phyloP scores from a whole-genome alignment of 2,329 filamentous ascomycete genomes.

The Fusarium sp. region DNA sequence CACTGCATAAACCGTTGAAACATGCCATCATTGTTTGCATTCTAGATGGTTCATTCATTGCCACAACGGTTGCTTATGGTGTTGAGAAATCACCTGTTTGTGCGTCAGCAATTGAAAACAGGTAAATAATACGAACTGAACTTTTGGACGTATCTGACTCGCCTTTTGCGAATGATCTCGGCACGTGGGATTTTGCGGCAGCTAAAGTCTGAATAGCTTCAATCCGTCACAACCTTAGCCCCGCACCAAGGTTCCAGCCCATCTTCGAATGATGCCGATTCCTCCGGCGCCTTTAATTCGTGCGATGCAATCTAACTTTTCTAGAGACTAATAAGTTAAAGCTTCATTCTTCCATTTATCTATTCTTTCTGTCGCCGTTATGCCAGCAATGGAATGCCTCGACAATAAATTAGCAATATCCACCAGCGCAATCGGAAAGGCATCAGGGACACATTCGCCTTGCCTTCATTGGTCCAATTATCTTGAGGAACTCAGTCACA shows the following conservation, averaged over 20 bases:
- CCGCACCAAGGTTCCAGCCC: not conserved
- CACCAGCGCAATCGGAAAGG: too few relatives aligned
- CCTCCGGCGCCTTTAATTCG: not conserved
- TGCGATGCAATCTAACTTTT: not conserved
- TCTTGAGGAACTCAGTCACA: too few relatives aligned
- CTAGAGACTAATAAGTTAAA: too few relatives aligned
- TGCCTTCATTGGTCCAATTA: too few relatives aligned
- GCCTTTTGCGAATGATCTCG: not conserved
- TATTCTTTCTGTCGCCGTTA: too few relatives aligned
- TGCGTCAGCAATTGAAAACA: not conserved
- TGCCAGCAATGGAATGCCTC: too few relatives aligned
- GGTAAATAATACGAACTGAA: too few relatives aligned
- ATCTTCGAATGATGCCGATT: not conserved
- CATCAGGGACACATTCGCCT: too few relatives aligned
- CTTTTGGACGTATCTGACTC: not conserved
- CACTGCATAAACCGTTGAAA: constrained; percentile 2
- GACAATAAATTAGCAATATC: too few relatives aligned
- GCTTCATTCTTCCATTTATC: too few relatives aligned
- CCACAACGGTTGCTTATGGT: not conserved
- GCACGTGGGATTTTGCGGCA: not conserved
- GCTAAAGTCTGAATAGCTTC: not conserved
- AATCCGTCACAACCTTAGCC: not conserved
- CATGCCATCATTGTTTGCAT: not conserved
- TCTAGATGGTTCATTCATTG: not conserved
- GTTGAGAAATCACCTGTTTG: not conserved